Conservation (phyloP, 2,329 filamentous ascomycete species). For the Zymoseptoria crescenta region DNA sequence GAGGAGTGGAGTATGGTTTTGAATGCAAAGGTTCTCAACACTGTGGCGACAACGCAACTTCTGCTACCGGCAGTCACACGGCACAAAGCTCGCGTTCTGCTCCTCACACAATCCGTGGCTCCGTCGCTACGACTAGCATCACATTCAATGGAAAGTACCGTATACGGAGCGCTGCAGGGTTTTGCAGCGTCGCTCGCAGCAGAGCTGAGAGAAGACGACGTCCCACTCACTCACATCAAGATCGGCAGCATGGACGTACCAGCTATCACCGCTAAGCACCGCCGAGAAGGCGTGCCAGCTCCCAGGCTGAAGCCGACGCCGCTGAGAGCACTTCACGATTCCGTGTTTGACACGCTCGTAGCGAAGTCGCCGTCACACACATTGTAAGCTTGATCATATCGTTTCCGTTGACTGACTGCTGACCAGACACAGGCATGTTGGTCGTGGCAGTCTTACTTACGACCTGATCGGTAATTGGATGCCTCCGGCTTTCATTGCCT, state of each 20-base stretch:
- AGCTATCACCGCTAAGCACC: conserved; percentile 44
- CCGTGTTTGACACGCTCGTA: conserved; percentile 83
- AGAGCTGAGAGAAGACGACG: conserved; percentile 67
- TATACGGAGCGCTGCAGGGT: conserved; percentile 78
- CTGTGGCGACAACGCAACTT: conserved; percentile 78
- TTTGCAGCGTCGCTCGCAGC: conserved; percentile 73
- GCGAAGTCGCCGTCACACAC: conserved; percentile 52
- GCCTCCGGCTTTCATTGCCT: conserved; percentile 69
- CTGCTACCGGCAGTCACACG: conserved; percentile 56
- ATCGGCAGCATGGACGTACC: conserved; percentile 85
- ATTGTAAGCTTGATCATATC: conserved; percentile 32
- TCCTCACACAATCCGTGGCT: conserved; percentile 73
- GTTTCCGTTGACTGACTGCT: neutral
- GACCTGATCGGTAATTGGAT: conserved; percentile 76
- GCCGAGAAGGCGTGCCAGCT: conserved; percentile 30
- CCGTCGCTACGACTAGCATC: conserved; percentile 72
- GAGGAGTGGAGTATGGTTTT: conserved; percentile 82
- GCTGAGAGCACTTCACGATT: conserved; percentile 71
- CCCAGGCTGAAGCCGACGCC: conserved; percentile 44
- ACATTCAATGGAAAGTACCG: conserved; percentile 75
- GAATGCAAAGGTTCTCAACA: conserved; percentile 84
- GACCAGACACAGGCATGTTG: conserved; percentile 51
- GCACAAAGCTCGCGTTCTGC: conserved; percentile 58
- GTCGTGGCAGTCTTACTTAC: conserved; percentile 76
- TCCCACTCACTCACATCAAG: conserved; percentile 74